Base-by-base conservation (phyloP, 305 asterid species). In the Striga hermonthica region DNA sequence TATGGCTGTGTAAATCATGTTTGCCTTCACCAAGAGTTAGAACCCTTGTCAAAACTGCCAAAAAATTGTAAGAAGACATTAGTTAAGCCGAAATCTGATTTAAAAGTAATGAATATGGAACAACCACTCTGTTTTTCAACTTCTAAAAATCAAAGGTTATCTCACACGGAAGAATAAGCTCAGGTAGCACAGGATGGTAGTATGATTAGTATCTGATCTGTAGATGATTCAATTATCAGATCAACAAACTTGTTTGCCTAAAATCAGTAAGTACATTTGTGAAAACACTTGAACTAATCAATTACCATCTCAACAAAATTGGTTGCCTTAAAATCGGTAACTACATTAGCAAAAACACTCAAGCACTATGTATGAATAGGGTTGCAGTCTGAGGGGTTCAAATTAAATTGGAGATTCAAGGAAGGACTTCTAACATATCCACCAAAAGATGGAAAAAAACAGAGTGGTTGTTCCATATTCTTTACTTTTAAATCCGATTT, bases 1-100 rank as follows among this genome's bases (percentile, higher is more conserved):
- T 10, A 91, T 89, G n/a, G 98, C 90, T 0, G 96, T 89, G 67
- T 91, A 89, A 61, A 85, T 91, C 98, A 91, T 91, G 43, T 61
- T 44, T 14, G 44, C 38, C 39, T 54, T 15, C 72, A 67, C 57
- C 31, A 60, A 69, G 56, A 36, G 53, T 56, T 59, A 64, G 48
- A 55, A 7, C 44, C 62, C 60, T 73, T 5, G 40, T 53, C 37
- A 56, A 45, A 74, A 64, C 81, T 76, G 77, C 76, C 48, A 68
- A 64, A 58, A 41, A 45, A 22, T 52, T 39, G 31, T 36, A 72
- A 70, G 44, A 37, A 58, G 9, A 31, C 48, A 53, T 4, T 8
- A 60, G 55, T 31, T 41, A 60, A 57, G 44, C 68, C 48, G 47
- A 59, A 63, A 65, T 9, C 7, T 31, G 28, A 28, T 48, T 7